Evolutionary conservation across 2,329 filamentous ascomycete species (phyloP).

Genomic region (Penicillium sp.): DNA sequence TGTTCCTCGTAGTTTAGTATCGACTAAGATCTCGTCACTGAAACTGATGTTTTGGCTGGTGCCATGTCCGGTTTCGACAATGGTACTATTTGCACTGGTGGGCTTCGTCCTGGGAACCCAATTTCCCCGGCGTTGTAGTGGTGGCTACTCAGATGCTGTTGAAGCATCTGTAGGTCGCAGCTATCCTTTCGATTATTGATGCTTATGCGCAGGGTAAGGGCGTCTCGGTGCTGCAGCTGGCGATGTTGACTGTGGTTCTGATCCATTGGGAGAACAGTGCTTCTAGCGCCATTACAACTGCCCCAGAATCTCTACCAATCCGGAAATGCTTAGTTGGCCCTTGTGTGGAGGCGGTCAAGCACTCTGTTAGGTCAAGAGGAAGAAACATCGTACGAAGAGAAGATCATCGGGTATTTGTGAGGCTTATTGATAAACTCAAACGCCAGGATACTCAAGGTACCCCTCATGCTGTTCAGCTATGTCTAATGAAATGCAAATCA

Average conservation of each 20-base stretch:
- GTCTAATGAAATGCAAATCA: not conserved
- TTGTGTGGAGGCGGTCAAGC: not conserved
- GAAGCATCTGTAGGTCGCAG: slow-evolving; percentile 67
- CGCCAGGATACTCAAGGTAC: not conserved
- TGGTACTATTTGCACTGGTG: slow-evolving; percentile 64
- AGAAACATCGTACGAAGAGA: not conserved
- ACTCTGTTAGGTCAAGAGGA: not conserved
- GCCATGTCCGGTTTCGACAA: slow-evolving; percentile 70
- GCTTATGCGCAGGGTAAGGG: slow-evolving; percentile 53
- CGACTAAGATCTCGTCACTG: slow-evolving; percentile 50
- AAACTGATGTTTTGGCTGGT: slow-evolving; percentile 79
- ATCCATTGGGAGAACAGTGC: slow-evolving; percentile 15
- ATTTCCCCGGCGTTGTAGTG: slow-evolving; percentile 76
- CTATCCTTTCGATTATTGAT: slow-evolving; percentile 41
- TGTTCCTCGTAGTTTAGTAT: not conserved
- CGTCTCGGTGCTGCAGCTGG: slow-evolving; percentile 59
- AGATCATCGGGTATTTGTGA: not conserved
- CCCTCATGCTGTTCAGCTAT: not conserved
- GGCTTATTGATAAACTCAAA: not conserved
- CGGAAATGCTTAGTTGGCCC: not conserved
- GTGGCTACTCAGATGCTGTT: slow-evolving; percentile 71
- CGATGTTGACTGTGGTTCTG: slow-evolving; percentile 40
- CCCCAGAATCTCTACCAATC: slow-evolving; percentile 7
- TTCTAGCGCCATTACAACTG: slow-evolving; percentile 10
- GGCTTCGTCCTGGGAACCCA: slow-evolving; percentile 77